Base-by-base conservation (phyloP, 768 basidiomycete species). In the Pleurotus sapidus region DNA sequence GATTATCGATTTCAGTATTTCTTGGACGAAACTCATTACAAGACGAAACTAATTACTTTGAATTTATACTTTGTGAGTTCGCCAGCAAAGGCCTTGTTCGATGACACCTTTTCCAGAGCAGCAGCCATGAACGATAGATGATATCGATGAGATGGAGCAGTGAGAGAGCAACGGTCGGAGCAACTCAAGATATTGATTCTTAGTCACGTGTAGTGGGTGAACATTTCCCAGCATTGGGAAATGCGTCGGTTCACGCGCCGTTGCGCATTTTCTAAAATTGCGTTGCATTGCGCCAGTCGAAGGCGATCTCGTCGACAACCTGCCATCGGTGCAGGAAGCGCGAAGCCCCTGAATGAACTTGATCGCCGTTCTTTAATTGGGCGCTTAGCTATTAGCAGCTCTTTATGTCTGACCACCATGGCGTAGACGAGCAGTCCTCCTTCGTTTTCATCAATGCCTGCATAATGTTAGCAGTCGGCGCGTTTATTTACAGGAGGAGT, bases 31-130 rank as follows among this genome's bases (percentile, higher is more conserved):
- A 34, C 11, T 11, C 30, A 34, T 12, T 3, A 34, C 30, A 34
- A 34, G 11, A 11, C 11, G 30, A 6, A 11, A 34, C 30, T 56
- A 49, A 67, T 62, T 48, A 72, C 92, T 78, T 84, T 88, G 77
- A 89, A 91, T 73, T 84, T 90, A 78, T 93, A 98, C 70, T 98
- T 98, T 59, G 75, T 80, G 57, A 98, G 69, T 55, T 83, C 81
- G 20, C 96, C 97, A 57, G 82, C 88, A 60, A 89, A 96, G 9
- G 84, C 79, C 70, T 88, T 88, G 81, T 84, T 93, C 8, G 83
- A 77, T 1, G 91, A 89, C 15, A 94, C 60, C 67, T 86, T 83
- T 63, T 90, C 83, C 62, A 95, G 82, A 34, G 66, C 64, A 14
- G 55, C 55, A 17, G 58, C 57, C 63, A 66, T 67, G 15, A 46